These are phyloP conservation scores for Pleurotus pulmonarius DNA, from an alignment of 768 basidiomycete genomes.

Conservation along the genomic window DNA sequence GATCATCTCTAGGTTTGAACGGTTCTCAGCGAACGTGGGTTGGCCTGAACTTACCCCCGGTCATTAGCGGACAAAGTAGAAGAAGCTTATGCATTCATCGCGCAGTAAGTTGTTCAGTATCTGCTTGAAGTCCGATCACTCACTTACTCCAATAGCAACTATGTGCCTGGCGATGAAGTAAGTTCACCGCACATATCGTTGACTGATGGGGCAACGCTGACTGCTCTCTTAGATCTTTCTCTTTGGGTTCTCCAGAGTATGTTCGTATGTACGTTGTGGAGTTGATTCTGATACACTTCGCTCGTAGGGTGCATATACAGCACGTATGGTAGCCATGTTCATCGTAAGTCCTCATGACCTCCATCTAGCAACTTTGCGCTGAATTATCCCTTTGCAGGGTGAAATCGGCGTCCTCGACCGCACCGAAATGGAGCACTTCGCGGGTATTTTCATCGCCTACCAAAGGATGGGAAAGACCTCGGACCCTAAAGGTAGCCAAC, in stretches of 20 bases:
- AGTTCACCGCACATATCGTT: background rate
- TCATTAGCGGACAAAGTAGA: constrained; percentile 64
- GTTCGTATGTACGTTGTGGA: constrained; percentile 6
- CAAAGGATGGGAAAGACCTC: constrained; percentile 58
- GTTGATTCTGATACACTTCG: constrained; percentile 6
- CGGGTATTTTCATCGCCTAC: constrained; percentile 55
- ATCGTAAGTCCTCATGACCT: constrained; percentile 39
- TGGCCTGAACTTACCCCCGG: background rate
- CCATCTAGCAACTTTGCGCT: background rate
- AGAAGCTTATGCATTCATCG: constrained; percentile 77
- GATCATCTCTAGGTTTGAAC: constrained; percentile 53
- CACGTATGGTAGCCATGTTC: constrained; percentile 68
- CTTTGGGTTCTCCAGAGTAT: constrained; percentile 73
- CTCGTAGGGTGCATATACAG: constrained; percentile 69
- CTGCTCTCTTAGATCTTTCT: constrained; percentile 55
- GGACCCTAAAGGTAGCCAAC: constrained; percentile 36
- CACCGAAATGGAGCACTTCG: constrained; percentile 70
- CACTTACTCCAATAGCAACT: constrained; percentile 45
- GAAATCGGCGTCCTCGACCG: constrained; percentile 70
- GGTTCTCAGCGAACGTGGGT: constrained; percentile 3
- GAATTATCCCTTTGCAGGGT: constrained; percentile 37
- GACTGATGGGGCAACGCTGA: constrained; percentile 5
- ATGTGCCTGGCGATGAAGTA: constrained; percentile 69
- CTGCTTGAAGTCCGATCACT: background rate
- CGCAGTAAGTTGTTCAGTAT: constrained; percentile 51